Evolutionary conservation across 2,329 filamentous ascomycete genomes (phyloP).

Genomic region (Colletotrichum sp.): DNA sequence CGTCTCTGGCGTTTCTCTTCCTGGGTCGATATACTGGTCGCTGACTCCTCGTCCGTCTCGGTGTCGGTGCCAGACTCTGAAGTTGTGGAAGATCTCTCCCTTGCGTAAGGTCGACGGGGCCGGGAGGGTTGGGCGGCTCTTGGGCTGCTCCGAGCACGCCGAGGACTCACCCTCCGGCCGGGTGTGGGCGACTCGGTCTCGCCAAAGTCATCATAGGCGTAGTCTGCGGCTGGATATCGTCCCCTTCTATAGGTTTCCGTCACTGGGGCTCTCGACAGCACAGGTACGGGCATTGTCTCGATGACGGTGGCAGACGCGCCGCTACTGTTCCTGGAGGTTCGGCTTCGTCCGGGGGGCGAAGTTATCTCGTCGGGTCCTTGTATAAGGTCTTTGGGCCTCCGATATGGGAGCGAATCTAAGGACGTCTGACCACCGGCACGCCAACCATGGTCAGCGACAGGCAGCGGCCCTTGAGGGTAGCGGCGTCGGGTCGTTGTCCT

Average conservation of each 20-base stretch:
- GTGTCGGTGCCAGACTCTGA: constrained; percentile 41
- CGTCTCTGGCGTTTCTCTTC: constrained; percentile 30
- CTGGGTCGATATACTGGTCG: constrained; percentile 36
- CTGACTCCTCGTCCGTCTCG: constrained; percentile 44
- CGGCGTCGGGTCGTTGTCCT: constrained; percentile 17
- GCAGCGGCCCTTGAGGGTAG: constrained; percentile 23
- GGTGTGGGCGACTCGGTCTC: constrained; percentile 17
- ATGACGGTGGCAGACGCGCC: constrained; percentile 7
- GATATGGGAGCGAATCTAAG: constrained; percentile 39
- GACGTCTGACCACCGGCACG: constrained; percentile 27
- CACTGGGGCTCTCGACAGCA: constrained; percentile 7
- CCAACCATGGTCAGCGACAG: constrained; percentile 34
- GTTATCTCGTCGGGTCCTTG: constrained; percentile 35
- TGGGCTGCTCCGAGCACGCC: constrained; percentile 35
- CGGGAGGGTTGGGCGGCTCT: constrained; percentile 43
- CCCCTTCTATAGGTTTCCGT: constrained; percentile 12
- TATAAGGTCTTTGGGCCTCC: constrained; percentile 28
- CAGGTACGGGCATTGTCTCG: constrained; percentile 17
- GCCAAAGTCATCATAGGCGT: not conserved
- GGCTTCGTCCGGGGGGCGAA: constrained; percentile 29
- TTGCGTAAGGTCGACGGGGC: constrained; percentile 27
- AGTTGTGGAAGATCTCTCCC: constrained; percentile 37
- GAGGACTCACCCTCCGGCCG: constrained; percentile 32
- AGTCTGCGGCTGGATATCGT: not conserved
- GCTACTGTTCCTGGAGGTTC: constrained; percentile 8